Evolutionary conservation across 106 monocot species (phyloP), one percentile per base, ranked within the genome.

Genomic region (Triglochin maritima): DNA sequence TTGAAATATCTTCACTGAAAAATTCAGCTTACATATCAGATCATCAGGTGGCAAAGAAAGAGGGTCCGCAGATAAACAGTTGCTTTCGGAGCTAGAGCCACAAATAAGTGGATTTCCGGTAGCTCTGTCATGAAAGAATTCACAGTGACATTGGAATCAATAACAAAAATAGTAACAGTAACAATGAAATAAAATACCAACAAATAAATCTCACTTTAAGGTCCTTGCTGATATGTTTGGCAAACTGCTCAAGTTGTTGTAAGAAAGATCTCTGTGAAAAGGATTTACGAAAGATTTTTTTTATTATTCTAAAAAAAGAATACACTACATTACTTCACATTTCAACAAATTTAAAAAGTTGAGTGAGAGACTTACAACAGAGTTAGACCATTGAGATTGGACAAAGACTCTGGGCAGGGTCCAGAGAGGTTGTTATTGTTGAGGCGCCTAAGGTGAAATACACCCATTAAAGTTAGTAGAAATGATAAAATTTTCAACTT

Each of bases 381-480:
- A 78, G 90, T 88, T 48, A 96, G 87, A 57, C 95, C 85, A 69
- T 74, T 76, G 73, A 96, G 75, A 60, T 83, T 82, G 56, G 90
- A 82, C 60, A 96, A 63, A 63, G 87, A 88, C 74, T 84, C 83
- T n/a, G 95, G 95, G 66, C 80, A 88, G 44, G 74, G 69, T 77
- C 90, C 95, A 75, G 83, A 80, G 48, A 96, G 80, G 63, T 88
- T 87, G 69, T 96, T 96, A 63, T 96, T 91, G 49, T 87, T 91
- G 64, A 96, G 69, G 50, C 86, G 67, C 79, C 93, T 93, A 68
- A 46, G 8, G 12, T 54, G 11, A 55, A 67, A 49, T 15, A 69
- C 16, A 57, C 4, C 55, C 44, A 60, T 12, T 15, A 46, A 48
- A 29, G 29, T 29, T 29, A 29, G 29, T 29, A 29, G 29, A 29